phyloP scores from a whole-genome alignment of 1,284 basidiomycete species.

The Leccinum pachyderme region DNA sequence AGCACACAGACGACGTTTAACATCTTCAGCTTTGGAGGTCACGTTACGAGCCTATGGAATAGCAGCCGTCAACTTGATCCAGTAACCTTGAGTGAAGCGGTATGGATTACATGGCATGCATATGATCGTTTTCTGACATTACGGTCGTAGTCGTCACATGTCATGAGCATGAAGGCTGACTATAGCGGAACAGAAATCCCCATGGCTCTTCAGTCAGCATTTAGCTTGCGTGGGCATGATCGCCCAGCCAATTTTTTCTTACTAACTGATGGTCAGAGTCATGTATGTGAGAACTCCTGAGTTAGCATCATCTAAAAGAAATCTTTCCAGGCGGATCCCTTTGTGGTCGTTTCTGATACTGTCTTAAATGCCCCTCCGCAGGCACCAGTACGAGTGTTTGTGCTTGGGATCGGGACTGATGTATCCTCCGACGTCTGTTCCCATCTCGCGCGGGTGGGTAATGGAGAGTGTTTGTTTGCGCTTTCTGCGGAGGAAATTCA shows the following conservation, averaged over 20 bases:
- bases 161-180: constrained; percentile 41
- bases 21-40: constrained; percentile 47
- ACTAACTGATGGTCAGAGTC: constrained; percentile 51
- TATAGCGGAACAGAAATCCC: constrained; percentile 50
- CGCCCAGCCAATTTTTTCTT: constrained; percentile 49
- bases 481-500: constrained; percentile 43
- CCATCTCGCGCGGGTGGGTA: constrained; percentile 48
- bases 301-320: background rate
- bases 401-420: constrained; percentile 51
- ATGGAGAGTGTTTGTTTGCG: constrained; percentile 49
- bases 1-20: constrained; percentile 39
- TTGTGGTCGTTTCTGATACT: constrained; percentile 30
- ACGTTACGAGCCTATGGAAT: constrained; percentile 36
- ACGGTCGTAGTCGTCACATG: constrained; percentile 26
- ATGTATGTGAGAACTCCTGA: constrained; percentile 12
- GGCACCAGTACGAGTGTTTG: constrained; percentile 47
- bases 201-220: constrained; percentile 34
- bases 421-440: constrained; percentile 52
- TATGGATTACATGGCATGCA: constrained; percentile 25
- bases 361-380: constrained; percentile 23
- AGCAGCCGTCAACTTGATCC: constrained; percentile 36
- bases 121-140: constrained; percentile 5
- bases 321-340: constrained; percentile 26
- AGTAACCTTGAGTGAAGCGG: constrained; percentile 37
- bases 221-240: constrained; percentile 21